Evolutionary conservation across 306 rosid genomes (phyloP), one percentile per base, ranked within the genome.

Genomic region (Malus sylvestris): DNA sequence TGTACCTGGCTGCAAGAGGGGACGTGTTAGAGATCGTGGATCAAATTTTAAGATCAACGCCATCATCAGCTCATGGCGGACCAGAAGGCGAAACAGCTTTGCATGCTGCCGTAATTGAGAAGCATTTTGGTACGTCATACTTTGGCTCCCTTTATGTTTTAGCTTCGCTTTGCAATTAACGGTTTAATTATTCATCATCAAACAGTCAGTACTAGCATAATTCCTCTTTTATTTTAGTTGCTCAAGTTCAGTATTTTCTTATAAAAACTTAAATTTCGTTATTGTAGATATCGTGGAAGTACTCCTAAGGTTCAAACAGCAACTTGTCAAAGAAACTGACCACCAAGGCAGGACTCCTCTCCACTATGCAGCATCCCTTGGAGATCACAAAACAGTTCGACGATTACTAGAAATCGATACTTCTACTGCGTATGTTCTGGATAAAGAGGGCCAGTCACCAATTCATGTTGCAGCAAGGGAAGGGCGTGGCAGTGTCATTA

Each of bases 41-140:
- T 27, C 40, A 15, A 14, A 46, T 70, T 70, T 49, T 46, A 8
- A 10, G 10, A 8, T 12, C 73, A 35, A 32, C 49, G 6, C 66
- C 64, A 2, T 53, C 65, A 3, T 27, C 30, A 10, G 65, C 65
- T 19, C 76, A 72, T 35, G 76, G 30, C 12, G 65, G 76, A 1
- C 20, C 76, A 57, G 32, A 33, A 8, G 76, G 65, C 66, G 20
- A 32, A 72, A 57, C 76, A 11, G 76, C 76, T 20, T 23, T 72
- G 52, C 76, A 72, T 57, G 32, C 66, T 20, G 76, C 76, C 13
- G 65, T 72, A 14, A 13, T 72, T 72, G 65, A 58, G 66, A 55
- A n/a, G 42, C 49, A 53, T 72, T 72, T 25, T 38, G 64, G 76
- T 53, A 52, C 32, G n/a, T 72, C 51, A 33, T 46, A 44, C 53